A percentile compares a stretch with the other conserved stretches of the same genome.
Conservation (phyloP, 306 rosid genomes). For the Corylus avellana region DNA sequence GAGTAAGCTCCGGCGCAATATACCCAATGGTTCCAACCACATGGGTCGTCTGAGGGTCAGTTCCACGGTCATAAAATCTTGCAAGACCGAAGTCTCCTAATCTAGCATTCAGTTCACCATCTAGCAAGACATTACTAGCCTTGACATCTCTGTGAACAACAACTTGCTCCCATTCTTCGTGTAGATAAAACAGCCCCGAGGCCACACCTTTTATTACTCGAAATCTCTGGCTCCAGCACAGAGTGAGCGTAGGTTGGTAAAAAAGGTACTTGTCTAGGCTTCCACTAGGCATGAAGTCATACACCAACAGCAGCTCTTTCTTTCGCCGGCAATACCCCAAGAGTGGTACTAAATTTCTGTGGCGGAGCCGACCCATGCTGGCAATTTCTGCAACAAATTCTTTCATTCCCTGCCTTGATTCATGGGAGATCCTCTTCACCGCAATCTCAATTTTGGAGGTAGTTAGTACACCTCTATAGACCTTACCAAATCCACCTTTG, state of each 20-base stretch:
- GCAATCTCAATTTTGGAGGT: conserved; percentile 31
- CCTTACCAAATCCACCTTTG: conserved; percentile 11
- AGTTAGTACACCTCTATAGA: conserved; percentile 24
- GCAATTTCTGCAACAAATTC: conserved; percentile 40
- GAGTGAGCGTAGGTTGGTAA: conserved; percentile 7
- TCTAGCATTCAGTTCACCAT: conserved; percentile 28
- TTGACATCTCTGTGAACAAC: conserved; percentile 45
- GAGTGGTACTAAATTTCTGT: conserved; percentile 31
- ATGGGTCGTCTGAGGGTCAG: conserved; percentile 34
- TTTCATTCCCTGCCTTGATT: conserved; percentile 41
- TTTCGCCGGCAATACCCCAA: conserved; percentile 41
- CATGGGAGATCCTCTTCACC: conserved; percentile 37
- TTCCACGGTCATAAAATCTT: conserved; percentile 35
- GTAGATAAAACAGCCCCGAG: conserved; percentile 31
- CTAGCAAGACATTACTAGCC: conserved; percentile 37
- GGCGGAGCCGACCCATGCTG: conserved; percentile 35
- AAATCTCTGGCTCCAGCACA: conserved; percentile 38
- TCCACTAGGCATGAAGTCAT: conserved; percentile 40
- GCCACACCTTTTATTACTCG: conserved; percentile 38
- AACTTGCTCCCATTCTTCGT: conserved; percentile 36
- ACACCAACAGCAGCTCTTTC: conserved; percentile 31
- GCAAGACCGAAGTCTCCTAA: conserved; percentile 47
- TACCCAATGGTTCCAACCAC: conserved; percentile 40
- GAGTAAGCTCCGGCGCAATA: conserved; percentile 30
- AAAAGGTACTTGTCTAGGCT: conserved; percentile 40